Percentiles rank a stretch among this genome's conserved stretches.
phyloP scores from a whole-genome alignment of 306 rosid genomes.

The Sesbania bispinosa region DNA sequence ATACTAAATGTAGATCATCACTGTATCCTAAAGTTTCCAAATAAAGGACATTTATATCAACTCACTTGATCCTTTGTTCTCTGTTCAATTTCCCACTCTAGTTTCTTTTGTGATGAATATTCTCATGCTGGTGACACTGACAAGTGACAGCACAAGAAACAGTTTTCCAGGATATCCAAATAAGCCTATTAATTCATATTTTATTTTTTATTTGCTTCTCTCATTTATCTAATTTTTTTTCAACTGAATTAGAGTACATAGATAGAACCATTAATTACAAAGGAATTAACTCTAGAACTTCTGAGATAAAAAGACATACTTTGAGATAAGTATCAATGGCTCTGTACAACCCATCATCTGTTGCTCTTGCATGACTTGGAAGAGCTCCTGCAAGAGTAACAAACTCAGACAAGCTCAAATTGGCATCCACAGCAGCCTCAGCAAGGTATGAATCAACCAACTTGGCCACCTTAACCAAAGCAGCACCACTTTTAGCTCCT shows the following conservation, averaged over 20 bases:
- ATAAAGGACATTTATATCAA: too few relatives aligned
- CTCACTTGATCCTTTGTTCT: too few relatives aligned
- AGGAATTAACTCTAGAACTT: background rate
- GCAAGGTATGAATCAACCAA: conserved; percentile 75
- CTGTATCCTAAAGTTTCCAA: too few relatives aligned
- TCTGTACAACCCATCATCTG: conserved; percentile 85
- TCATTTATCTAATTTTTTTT: background rate
- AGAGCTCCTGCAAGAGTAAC: conserved; percentile 63
- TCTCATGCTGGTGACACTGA: too few relatives aligned
- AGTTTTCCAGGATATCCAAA: too few relatives aligned
- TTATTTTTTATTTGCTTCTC: background rate
- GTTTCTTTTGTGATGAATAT: too few relatives aligned
- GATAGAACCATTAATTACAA: background rate
- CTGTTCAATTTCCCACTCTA: too few relatives aligned
- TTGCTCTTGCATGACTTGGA: conserved; percentile 73
- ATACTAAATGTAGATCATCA: background rate
- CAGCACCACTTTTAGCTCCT: conserved; percentile 54
- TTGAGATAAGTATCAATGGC: conserved; percentile 95
- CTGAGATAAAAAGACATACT: conserved; percentile 35
- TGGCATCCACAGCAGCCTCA: conserved; percentile 75
- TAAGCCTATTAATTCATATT: background rate
- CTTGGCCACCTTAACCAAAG: conserved; percentile 75
- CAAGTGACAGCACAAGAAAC: too few relatives aligned
- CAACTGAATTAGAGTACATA: background rate
- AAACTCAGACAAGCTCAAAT: conserved; percentile 58